phyloP scores from a whole-genome alignment of 2,329 filamentous ascomycete genomes.

The Beauveria varroae region DNA sequence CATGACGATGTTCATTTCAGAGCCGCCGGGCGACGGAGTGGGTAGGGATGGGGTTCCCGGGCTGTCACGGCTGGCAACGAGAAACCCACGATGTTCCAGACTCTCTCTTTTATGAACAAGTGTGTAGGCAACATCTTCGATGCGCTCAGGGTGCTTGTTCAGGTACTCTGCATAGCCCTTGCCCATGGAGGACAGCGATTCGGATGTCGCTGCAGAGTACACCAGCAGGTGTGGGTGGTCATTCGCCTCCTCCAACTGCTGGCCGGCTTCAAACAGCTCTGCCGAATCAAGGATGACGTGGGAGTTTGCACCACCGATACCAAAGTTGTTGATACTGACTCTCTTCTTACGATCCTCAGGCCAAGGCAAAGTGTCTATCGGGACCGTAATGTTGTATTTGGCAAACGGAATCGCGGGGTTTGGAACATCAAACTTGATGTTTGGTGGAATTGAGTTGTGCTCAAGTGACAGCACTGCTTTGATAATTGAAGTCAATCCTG shows the following conservation, averaged over 20 bases:
- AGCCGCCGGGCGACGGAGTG: background rate
- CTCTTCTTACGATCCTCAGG: background rate
- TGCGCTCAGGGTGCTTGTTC: background rate
- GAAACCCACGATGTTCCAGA: background rate
- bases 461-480: slow-evolving; percentile 22
- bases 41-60: background rate
- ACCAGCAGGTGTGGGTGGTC: background rate
- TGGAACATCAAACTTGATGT: slow-evolving; percentile 13
- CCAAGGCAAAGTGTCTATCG: background rate
- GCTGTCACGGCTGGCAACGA: background rate
- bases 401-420: slow-evolving; percentile 15
- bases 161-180: background rate
- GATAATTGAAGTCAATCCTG: slow-evolving; percentile 24
- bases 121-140: background rate
- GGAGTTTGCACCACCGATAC: slow-evolving; percentile 15
- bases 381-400: background rate
- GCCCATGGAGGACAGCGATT: background rate
- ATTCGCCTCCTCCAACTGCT: background rate
- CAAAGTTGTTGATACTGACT: slow-evolving; percentile 17
- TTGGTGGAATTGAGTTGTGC: slow-evolving; percentile 13
- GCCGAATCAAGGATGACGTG: slow-evolving; percentile 16
- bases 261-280: background rate
- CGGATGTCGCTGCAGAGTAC: background rate
- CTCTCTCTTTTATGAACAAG: background rate
- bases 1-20: slow-evolving; percentile 8